Conservation (phyloP, 306 rosid species). For the Canavalia gladiata region DNA sequence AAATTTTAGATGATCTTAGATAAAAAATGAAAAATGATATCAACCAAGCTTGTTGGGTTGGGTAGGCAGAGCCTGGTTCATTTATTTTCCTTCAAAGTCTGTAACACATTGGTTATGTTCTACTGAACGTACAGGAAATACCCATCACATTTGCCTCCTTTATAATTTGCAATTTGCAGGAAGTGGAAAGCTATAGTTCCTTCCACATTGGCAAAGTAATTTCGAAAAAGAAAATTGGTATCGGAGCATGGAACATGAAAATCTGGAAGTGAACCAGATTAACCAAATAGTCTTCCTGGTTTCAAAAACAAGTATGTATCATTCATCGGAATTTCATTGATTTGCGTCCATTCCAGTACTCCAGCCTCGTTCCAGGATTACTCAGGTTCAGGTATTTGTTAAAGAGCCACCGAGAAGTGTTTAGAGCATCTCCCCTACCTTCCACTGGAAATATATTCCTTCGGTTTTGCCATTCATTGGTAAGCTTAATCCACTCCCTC, state of each 20-base stretch:
- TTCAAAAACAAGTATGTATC: slow-evolving; percentile 10
- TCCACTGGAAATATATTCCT: slow-evolving; percentile 61
- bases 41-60: not conserved
- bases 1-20: no score
- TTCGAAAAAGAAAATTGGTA: not conserved
- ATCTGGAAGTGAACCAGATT: slow-evolving; percentile 7
- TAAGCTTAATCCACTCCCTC: slow-evolving; percentile 88
- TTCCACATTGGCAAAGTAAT: not conserved
- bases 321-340: slow-evolving; percentile 33
- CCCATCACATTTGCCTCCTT: not conserved
- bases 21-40: not conserved
- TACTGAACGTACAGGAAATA: not conserved
- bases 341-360: slow-evolving; percentile 5
- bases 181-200: slow-evolving; percentile 15
- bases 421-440: slow-evolving; percentile 70
- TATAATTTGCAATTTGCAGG: slow-evolving; percentile 18
- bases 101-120: not conserved
- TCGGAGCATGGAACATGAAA: not conserved
- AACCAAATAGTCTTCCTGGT: slow-evolving; percentile 25
- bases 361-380: slow-evolving; percentile 40
- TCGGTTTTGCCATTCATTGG: slow-evolving; percentile 84
- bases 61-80: not conserved
- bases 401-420: slow-evolving; percentile 67
- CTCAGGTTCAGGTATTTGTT: slow-evolving; percentile 67
- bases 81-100: not conserved